A percentile compares a stretch with the other conserved stretches of the same genome.
Conservation (phyloP, 768 basidiomycete species). For the Leccinum subtestaceum region DNA sequence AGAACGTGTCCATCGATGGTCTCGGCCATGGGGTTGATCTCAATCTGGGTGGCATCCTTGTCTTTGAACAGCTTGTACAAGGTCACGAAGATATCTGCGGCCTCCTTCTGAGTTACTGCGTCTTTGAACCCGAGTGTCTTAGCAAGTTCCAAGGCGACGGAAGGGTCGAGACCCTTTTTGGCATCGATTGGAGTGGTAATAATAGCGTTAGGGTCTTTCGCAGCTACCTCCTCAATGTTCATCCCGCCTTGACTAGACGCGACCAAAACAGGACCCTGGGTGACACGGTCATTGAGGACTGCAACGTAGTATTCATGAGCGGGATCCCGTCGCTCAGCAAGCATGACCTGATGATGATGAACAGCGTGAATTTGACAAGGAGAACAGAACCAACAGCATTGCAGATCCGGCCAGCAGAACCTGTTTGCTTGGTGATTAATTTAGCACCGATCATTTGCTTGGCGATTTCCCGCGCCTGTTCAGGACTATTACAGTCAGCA, state of each 20-base stretch:
- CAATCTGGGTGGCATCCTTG: constrained; percentile 98
- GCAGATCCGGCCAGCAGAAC: constrained; percentile 86
- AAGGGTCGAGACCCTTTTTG: constrained; percentile 71
- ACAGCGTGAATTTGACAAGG: background rate
- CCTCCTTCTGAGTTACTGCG: constrained; percentile 69
- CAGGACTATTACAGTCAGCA: constrained; percentile 52
- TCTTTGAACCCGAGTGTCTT: constrained; percentile 86
- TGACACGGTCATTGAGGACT: constrained; percentile 89
- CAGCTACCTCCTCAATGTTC: constrained; percentile 99
- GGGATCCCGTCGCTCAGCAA: constrained; percentile 91
- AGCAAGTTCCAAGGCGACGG: constrained; percentile 75
- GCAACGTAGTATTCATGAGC: constrained; percentile 98
- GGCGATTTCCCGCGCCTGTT: constrained; percentile 85
- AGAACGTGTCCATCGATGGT: constrained; percentile 88
- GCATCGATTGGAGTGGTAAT: constrained; percentile 93
- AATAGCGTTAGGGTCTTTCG: constrained; percentile 90
- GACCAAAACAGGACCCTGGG: constrained; percentile 89
- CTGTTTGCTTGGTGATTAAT: constrained; percentile 98
- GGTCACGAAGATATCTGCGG: constrained; percentile 90
- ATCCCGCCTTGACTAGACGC: constrained; percentile 95
- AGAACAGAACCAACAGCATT: constrained; percentile 68
- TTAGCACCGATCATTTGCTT: constrained; percentile 91
- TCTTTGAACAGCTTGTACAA: constrained; percentile 97
- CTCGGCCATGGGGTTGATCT: constrained; percentile 97
- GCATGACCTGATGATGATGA: constrained; percentile 76